Percentiles rank a stretch among this genome's conserved stretches.
These are phyloP conservation scores for Pseudodiploospora longispora DNA, from an alignment of 2,329 filamentous ascomycete genomes.

Conservation along the genomic window DNA sequence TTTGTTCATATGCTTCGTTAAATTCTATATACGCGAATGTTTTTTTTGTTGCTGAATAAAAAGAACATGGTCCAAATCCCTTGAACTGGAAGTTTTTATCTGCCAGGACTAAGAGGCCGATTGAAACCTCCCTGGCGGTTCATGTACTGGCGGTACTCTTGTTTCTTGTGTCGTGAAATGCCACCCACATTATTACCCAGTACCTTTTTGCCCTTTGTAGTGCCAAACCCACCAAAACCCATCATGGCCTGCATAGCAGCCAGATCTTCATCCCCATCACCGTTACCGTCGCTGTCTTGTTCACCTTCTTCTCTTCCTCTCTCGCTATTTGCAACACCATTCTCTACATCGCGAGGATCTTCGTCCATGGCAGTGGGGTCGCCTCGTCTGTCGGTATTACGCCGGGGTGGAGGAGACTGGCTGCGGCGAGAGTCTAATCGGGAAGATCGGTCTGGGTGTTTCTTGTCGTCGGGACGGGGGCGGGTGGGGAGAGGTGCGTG, in stretches of 20 bases:
- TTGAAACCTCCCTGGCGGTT: conserved; percentile 79
- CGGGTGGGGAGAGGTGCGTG: conserved; percentile 26
- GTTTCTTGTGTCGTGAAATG: conserved; percentile 87
- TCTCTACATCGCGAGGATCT: conserved; percentile 11
- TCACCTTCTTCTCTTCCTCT: conserved; percentile 6
- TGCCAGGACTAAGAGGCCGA: conserved; percentile 57
- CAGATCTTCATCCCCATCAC: conserved; percentile 56
- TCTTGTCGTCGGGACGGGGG: conserved; percentile 17
- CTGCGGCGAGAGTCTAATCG: conserved; percentile 14
- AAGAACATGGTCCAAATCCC: too few relatives aligned
- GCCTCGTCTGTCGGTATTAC: conserved; percentile 11
- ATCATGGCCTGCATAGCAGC: conserved; percentile 75
- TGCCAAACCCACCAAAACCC: conserved; percentile 81
- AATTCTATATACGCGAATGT: too few relatives aligned
- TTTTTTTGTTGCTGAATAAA: too few relatives aligned
- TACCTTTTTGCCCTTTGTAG: conserved; percentile 84
- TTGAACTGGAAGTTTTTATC: conserved; percentile 16
- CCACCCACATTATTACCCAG: conserved; percentile 77
- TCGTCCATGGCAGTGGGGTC: conserved; percentile 21
- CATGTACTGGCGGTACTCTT: conserved; percentile 95
- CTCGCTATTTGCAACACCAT: not conserved
- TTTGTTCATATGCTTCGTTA: too few relatives aligned
- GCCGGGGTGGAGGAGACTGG: conserved; percentile 9
- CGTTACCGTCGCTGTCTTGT: conserved; percentile 21
- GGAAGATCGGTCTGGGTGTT: conserved; percentile 21